Percentiles rank a stretch among this genome's conserved stretches.
These are phyloP conservation scores for Phytophthora tubulina DNA, from an alignment of 352 stramenopile genomes.

Conservation along the genomic window DNA sequence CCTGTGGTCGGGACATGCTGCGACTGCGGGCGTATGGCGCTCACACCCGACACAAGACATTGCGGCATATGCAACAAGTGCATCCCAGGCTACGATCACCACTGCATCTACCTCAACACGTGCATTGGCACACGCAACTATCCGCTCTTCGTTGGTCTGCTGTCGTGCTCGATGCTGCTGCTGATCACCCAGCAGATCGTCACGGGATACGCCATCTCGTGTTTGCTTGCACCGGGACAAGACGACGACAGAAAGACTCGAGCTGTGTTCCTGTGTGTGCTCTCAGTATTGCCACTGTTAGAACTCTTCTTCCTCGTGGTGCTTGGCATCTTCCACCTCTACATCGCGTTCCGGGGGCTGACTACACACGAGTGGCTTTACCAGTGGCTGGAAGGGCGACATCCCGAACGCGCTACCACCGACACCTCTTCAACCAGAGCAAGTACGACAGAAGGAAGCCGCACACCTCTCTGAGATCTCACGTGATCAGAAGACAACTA, in stretches of 20 bases:
- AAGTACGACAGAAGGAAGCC: constrained; percentile 11
- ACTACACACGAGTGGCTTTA: constrained; percentile 73
- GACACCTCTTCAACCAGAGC: not conserved
- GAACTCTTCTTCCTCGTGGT: constrained; percentile 70
- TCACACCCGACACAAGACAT: constrained; percentile 67
- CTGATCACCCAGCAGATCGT: constrained; percentile 65
- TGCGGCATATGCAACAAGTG: constrained; percentile 96
- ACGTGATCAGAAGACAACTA: constrained; percentile 1
- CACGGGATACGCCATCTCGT: constrained; percentile 52
- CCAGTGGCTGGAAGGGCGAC: constrained; percentile 41
- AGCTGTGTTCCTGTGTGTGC: constrained; percentile 37
- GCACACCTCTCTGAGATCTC: constrained; percentile 18
- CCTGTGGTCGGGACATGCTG: constrained; percentile 43
- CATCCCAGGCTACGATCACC: constrained; percentile 94
- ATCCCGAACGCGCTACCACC: constrained; percentile 1
- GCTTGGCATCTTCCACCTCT: constrained; percentile 72
- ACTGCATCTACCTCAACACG: constrained; percentile 96
- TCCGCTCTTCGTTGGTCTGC: constrained; percentile 62
- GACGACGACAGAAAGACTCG: constrained; percentile 12
- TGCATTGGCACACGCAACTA: constrained; percentile 90
- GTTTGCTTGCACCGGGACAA: constrained; percentile 20
- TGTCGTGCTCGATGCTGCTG: constrained; percentile 67
- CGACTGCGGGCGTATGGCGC: constrained; percentile 35
- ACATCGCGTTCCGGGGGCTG: constrained; percentile 58
- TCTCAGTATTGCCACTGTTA: constrained; percentile 59